Evolutionary conservation across 1,139 yeast species (phyloP).

Genomic region (Diutina rugosa): DNA sequence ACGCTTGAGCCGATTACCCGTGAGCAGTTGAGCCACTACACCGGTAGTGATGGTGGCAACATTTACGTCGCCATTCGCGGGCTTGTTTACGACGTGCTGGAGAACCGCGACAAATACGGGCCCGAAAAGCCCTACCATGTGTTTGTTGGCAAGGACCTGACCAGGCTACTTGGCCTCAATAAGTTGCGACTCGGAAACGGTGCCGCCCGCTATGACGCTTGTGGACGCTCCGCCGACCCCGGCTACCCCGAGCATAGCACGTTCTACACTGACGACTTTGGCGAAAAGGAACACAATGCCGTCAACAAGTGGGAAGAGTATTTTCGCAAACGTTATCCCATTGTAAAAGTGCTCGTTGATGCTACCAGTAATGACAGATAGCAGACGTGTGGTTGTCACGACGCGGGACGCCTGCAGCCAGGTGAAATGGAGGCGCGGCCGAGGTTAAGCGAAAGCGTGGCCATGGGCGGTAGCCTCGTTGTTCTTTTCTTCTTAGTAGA

Average conservation of each 20-base stretch:
- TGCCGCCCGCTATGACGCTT: constrained; percentile 18
- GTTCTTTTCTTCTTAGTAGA: too few relatives aligned
- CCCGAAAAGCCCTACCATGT: constrained; percentile 63
- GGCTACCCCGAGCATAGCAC: constrained; percentile 11
- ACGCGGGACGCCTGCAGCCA: background rate
- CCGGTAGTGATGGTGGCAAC: constrained; percentile 19
- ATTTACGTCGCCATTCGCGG: constrained; percentile 70
- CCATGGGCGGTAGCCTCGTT: too few relatives aligned
- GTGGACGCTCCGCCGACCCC: background rate
- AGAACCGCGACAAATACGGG: constrained; percentile 56
- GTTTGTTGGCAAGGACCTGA: constrained; percentile 68
- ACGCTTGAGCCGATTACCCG: constrained; percentile 23
- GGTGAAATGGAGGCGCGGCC: background rate
- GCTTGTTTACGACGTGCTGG: constrained; percentile 61
- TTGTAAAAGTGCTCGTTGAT: constrained; percentile 24
- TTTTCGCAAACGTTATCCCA: constrained; percentile 35
- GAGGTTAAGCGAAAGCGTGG: too few relatives aligned
- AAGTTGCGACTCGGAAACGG: constrained; percentile 25
- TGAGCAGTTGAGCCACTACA: constrained; percentile 18
- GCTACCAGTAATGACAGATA: background rate
- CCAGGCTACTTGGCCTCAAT: constrained; percentile 48
- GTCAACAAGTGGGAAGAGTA: constrained; percentile 48
- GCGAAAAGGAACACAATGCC: constrained; percentile 34
- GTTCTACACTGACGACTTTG: constrained; percentile 37
- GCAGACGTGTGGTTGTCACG: background rate